phyloP scores from a whole-genome alignment of 1,284 basidiomycete species.

The Spongispora temasekensis region DNA sequence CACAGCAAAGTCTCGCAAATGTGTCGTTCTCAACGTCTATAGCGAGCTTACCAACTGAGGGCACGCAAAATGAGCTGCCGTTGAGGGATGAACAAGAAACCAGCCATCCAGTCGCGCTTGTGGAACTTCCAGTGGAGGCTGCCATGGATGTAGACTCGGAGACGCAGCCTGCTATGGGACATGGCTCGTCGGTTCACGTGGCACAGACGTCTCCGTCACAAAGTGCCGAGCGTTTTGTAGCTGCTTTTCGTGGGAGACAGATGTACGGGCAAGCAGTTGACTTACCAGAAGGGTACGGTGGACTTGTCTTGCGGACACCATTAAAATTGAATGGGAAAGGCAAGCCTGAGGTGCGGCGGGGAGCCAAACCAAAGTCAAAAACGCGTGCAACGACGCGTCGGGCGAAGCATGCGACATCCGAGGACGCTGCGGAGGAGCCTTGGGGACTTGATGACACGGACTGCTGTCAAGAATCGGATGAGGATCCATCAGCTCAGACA shows the following conservation, averaged over 20 bases:
- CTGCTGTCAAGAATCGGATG: slow-evolving; percentile 18
- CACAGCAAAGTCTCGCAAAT: slow-evolving; percentile 6
- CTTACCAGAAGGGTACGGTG: slow-evolving; percentile 67
- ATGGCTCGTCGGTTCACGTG: too few relatives aligned
- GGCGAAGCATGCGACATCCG: neutral
- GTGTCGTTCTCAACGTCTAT: slow-evolving; percentile 12
- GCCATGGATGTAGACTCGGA: slow-evolving; percentile 6
- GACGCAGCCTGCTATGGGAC: slow-evolving; percentile 13
- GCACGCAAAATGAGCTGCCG: neutral
- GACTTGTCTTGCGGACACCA: slow-evolving; percentile 54
- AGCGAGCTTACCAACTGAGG: neutral
- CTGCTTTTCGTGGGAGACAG: slow-evolving; percentile 71
- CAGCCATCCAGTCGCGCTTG: neutral
- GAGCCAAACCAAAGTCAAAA: slow-evolving; percentile 9
- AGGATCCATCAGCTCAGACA: slow-evolving; percentile 14
- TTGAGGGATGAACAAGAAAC: neutral
- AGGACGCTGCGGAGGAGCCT: slow-evolving; percentile 15
- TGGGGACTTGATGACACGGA: slow-evolving; percentile 31
- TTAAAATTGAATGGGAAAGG: slow-evolving; percentile 22
- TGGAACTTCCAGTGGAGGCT: neutral
- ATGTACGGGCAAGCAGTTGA: slow-evolving; percentile 64
- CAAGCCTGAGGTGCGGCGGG: slow-evolving; percentile 12
- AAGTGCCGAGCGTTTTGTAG: slow-evolving; percentile 44
- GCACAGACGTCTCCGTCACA: neutral
- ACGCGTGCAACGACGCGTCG: slow-evolving; percentile 9